phyloP scores from a whole-genome alignment of 2,329 filamentous ascomycete genomes.

The Zasmidium cellare region DNA sequence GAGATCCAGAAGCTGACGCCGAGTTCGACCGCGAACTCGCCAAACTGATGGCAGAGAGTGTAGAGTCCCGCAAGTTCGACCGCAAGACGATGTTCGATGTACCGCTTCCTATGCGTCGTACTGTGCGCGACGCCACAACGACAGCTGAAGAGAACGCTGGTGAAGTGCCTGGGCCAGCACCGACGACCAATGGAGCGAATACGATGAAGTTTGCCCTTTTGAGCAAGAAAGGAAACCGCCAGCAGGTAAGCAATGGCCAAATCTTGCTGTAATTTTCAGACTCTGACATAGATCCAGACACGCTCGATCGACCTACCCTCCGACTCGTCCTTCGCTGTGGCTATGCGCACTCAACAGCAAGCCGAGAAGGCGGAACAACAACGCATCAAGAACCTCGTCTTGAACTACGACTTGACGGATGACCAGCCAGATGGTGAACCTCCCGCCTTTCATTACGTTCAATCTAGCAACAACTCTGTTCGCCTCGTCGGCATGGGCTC shows the following conservation, averaged over 20 bases:
- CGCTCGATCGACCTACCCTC: slow-evolving; percentile 85
- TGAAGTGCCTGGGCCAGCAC: slow-evolving; percentile 37
- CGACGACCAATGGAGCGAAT: slow-evolving; percentile 39
- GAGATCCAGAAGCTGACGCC: slow-evolving; percentile 90
- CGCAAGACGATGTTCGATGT: slow-evolving; percentile 93
- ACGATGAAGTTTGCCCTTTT: slow-evolving; percentile 98
- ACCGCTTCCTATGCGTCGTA: slow-evolving; percentile 83
- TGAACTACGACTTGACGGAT: slow-evolving; percentile 93
- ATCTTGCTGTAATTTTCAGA: background rate
- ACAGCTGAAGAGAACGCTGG: slow-evolving; percentile 42
- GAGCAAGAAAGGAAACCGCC: slow-evolving; percentile 93
- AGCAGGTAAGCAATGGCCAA: slow-evolving; percentile 64
- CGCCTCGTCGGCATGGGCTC: slow-evolving; percentile 36
- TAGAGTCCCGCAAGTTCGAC: slow-evolving; percentile 94
- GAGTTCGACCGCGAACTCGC: slow-evolving; percentile 98
- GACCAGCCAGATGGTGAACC: slow-evolving; percentile 71
- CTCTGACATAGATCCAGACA: slow-evolving; percentile 59
- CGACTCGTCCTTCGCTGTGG: slow-evolving; percentile 91
- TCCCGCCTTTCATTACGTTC: slow-evolving; percentile 42
- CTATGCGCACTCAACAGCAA: slow-evolving; percentile 93
- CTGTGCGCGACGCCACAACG: slow-evolving; percentile 56
- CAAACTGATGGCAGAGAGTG: slow-evolving; percentile 96
- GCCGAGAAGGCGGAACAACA: slow-evolving; percentile 95
- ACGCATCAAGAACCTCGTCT: slow-evolving; percentile 94
- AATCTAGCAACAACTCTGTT: slow-evolving; percentile 51